phyloP scores from a whole-genome alignment of 768 basidiomycete genomes.

The Pisolithus microcarpus region DNA sequence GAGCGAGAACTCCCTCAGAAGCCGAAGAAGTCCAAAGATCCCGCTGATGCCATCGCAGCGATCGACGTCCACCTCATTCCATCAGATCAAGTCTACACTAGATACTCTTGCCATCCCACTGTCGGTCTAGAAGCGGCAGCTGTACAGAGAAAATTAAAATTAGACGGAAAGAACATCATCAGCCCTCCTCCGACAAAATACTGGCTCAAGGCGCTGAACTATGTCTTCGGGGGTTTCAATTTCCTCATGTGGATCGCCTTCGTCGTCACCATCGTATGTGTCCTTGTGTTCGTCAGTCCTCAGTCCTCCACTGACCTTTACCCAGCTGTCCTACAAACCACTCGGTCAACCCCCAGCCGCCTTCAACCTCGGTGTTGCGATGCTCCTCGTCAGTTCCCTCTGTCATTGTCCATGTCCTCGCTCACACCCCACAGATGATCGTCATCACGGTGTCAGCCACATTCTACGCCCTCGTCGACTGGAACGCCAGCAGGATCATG shows the following conservation, averaged over 20 bases:
- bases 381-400: constrained; percentile 36
- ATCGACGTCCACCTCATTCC: constrained; percentile 45
- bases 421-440: constrained; percentile 27
- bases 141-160: constrained; percentile 31
- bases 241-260: constrained; percentile 50
- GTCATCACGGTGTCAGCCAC: constrained; percentile 37
- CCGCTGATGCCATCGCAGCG: constrained; percentile 33
- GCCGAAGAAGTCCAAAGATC: constrained; percentile 21
- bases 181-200: constrained; percentile 41
- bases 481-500: constrained; percentile 43
- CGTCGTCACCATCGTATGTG: constrained; percentile 37
- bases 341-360: constrained; percentile 36
- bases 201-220: constrained; percentile 44
- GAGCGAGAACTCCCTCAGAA: constrained; percentile 17
- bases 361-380: constrained; percentile 46
- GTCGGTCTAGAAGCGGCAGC: constrained; percentile 43
- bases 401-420: constrained; percentile 3
- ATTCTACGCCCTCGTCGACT: constrained; percentile 48
- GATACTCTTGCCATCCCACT: constrained; percentile 36
- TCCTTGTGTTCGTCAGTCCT: not conserved
- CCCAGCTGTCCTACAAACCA: constrained; percentile 46
- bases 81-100: constrained; percentile 34
- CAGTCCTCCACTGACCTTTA: constrained; percentile 4
- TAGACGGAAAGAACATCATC: constrained; percentile 42
- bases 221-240: constrained; percentile 54